phyloP scores from a whole-genome alignment of 306 rosid species.

The Myrica gale region DNA sequence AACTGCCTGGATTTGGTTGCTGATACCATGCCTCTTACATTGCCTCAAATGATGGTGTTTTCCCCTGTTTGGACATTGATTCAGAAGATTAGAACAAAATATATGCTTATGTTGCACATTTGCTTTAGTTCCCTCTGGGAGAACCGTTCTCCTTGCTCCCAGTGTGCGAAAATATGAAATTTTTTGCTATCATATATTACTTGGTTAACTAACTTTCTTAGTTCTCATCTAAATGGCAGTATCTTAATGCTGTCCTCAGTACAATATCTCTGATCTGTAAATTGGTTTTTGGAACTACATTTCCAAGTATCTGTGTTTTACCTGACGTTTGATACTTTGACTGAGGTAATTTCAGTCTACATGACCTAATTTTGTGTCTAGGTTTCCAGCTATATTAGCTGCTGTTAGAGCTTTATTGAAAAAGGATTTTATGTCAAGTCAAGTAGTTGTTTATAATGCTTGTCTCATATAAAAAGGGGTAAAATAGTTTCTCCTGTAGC shows the following conservation, averaged over 20 bases:
- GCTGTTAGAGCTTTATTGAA: not conserved
- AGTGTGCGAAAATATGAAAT: not conserved
- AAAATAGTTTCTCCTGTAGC: not conserved
- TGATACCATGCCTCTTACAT: not conserved
- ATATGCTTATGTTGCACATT: not conserved
- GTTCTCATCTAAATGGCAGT: no score
- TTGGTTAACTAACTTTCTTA: not conserved
- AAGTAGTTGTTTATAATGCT: not conserved
- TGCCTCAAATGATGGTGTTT: not conserved
- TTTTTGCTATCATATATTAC: not conserved
- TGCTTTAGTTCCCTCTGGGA: not conserved
- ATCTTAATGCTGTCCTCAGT: not conserved
- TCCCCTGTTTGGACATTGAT: not conserved
- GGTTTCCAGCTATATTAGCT: not conserved
- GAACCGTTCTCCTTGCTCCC: not conserved
- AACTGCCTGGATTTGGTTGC: not conserved
- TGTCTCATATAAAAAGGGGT: not conserved
- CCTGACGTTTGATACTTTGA: not conserved
- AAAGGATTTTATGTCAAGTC: not conserved
- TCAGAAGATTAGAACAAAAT: not conserved
- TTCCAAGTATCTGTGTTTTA: not conserved
- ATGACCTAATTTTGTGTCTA: no score
- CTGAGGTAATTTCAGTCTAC: not conserved
- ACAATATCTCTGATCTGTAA: not conserved
- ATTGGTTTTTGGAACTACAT: not conserved